These are phyloP conservation scores for Moricandia moricandioides DNA, from an alignment of 345 rosid genomes.

Conservation along the genomic window DNA sequence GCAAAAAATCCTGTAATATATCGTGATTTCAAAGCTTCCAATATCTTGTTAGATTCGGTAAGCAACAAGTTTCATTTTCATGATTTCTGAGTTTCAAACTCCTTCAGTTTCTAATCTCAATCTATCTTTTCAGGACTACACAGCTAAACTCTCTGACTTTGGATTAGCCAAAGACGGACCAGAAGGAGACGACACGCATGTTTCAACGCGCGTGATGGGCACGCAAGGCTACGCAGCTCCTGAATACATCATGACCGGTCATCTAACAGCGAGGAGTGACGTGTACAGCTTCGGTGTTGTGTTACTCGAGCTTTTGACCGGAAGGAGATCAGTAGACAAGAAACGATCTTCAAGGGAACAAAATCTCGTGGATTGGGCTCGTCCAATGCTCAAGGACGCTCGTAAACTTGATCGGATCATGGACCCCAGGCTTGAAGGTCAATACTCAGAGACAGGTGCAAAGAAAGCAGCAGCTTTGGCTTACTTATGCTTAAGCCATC, in stretches of 20 bases:
- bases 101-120: neutral
- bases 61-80: neutral
- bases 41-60: constrained; percentile 84
- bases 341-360: constrained; percentile 56
- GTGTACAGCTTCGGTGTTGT: constrained; percentile 75
- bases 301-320: constrained; percentile 57
- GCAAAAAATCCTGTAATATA: constrained; percentile 87
- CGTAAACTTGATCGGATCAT: constrained; percentile 65
- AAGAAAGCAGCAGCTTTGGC: constrained; percentile 79
- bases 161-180: constrained; percentile 96
- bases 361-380: constrained; percentile 68
- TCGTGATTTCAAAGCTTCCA: constrained; percentile 87
- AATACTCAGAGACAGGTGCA: constrained; percentile 77
- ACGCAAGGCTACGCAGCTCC: constrained; percentile 97
- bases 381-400: constrained; percentile 60
- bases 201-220: constrained; percentile 90
- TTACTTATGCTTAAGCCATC: constrained; percentile 68
- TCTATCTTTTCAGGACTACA: constrained; percentile 54
- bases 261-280: constrained; percentile 67
- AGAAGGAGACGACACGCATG: constrained; percentile 91
- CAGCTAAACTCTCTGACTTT: constrained; percentile 80
- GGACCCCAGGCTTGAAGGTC: constrained; percentile 91
- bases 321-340: constrained; percentile 62
- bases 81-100: neutral
- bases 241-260: constrained; percentile 92